These are phyloP conservation scores for Galerina sulciceps DNA, from an alignment of 768 basidiomycete genomes.

Conservation along the genomic window DNA sequence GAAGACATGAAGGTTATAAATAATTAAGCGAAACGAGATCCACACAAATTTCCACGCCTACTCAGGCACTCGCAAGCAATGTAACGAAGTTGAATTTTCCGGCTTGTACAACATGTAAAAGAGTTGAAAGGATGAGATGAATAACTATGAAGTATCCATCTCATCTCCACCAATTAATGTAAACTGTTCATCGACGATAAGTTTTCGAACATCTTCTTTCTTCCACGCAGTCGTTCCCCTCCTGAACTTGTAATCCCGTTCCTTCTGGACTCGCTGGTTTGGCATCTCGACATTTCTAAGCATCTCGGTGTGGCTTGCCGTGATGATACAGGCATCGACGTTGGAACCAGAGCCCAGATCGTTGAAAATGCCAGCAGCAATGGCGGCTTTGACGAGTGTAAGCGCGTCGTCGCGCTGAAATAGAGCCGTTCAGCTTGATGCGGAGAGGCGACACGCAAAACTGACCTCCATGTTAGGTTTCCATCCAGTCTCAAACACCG, in stretches of 20 bases:
- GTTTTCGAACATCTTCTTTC: constrained; percentile 71
- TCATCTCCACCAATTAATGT: constrained; percentile 63
- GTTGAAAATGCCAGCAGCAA: constrained; percentile 98
- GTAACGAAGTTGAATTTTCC: no score
- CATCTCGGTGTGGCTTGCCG: constrained; percentile 86
- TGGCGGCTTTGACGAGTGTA: constrained; percentile 80
- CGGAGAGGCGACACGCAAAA: constrained; percentile 6
- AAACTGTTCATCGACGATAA: constrained; percentile 76
- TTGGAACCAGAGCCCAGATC: constrained; percentile 99
- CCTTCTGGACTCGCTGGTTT: constrained; percentile 81
- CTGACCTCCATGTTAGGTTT: constrained; percentile 78
- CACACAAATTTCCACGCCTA: no score
- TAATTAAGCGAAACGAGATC: no score
- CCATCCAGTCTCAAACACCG: constrained; percentile 92
- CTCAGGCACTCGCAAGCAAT: no score
- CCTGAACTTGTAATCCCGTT: constrained; percentile 73
- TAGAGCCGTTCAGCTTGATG: neutral
- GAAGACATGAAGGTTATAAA: constrained; percentile 4
- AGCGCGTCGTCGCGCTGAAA: constrained; percentile 80
- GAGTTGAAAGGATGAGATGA: neutral
- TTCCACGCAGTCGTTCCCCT: constrained; percentile 91
- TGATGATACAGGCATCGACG: constrained; percentile 96
- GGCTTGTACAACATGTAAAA: no score
- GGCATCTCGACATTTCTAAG: constrained; percentile 93
- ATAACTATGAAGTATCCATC: constrained; percentile 76